A percentile compares a stretch with the other conserved stretches of the same genome.
phyloP scores from a whole-genome alignment of 192 early-diverging fungal genomes.

The Thoreauomyces humboldtii region DNA sequence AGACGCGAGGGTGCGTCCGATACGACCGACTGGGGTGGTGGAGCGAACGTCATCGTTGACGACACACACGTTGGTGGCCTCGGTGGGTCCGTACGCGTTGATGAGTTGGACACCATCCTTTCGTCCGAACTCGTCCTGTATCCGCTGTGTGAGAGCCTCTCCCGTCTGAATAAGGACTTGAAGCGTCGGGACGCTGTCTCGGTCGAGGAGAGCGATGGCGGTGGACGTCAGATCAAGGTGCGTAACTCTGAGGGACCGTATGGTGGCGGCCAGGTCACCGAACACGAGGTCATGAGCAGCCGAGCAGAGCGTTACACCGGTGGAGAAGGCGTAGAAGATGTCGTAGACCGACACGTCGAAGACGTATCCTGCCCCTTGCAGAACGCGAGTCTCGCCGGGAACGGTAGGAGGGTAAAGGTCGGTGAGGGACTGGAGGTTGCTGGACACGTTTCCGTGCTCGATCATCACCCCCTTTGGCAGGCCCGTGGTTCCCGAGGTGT shows the following conservation, averaged over 20 bases:
- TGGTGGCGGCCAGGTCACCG: background rate
- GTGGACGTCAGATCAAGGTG: conserved; percentile 16
- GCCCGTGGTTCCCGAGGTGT: conserved; percentile 45
- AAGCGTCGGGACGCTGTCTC: background rate
- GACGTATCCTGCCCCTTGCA: conserved; percentile 14
- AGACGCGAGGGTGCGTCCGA: background rate
- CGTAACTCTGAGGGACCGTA: background rate
- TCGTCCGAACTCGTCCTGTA: conserved; percentile 13
- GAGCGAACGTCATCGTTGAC: background rate
- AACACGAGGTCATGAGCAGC: background rate
- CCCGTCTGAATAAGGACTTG: conserved; percentile 12
- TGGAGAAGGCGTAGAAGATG: conserved; percentile 22
- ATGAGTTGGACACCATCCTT: conserved; percentile 2
- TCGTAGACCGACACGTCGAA: conserved; percentile 34
- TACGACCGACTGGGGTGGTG: background rate
- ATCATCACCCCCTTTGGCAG: conserved; percentile 40
- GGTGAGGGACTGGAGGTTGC: conserved; percentile 2
- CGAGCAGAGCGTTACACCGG: conserved; percentile 5
- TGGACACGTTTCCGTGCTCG: conserved; percentile 6
- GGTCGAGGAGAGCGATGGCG: background rate
- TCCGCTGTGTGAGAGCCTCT: conserved; percentile 15
- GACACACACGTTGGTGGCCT: conserved; percentile 19
- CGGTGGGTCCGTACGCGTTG: conserved; percentile 26
- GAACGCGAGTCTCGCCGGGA: background rate
- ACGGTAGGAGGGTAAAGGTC: background rate